Base-by-base conservation (phyloP, 805 yeast species). In the Candida pseudofarinosa region DNA sequence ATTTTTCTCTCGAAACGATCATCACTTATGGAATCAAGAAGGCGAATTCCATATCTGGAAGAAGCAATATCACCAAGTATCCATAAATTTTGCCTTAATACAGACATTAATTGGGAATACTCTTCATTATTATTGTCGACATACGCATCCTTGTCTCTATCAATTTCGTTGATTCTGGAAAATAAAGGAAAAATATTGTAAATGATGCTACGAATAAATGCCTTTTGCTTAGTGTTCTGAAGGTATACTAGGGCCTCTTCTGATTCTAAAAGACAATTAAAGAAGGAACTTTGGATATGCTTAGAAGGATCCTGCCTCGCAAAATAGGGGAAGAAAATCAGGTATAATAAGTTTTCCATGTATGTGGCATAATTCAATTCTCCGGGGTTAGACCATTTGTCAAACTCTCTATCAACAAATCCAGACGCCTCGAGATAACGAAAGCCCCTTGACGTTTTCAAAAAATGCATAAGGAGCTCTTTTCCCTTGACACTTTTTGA, bases 51-150 rank as follows among this genome's bases (percentile, higher is more conserved):
- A 40, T 74, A 65, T 7, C 76, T 75, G 1, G 88, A 77, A 0
- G 89, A 77, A 1, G 90, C 90, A 23, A 90, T 80, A 53, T 83
- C 81, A 0, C 97, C 97, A 28, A 88, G 71, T 1, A 95, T 82
- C 97, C 97, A 91, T 30, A 91, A 53, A 28, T 84, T 78, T 8
- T 90, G 86, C 55, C 87, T 88, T 19, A 91, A 60, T 3, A 14
- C 26, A 14, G 16, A 20, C 2, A 37, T 14, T 20, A 37, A 26
- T 12, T 23, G 19, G 15, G 12, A 8, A n/a, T 23, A 28, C 19
- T 37, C 39, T 16, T 14, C 33, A 20, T 20, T 16, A 3, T 37
- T 30, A 12, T 17, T 28, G 16, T 20, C 38, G 13, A 19, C 19
- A 4, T 26, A 17, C 4, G 26, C 20, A n/a, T 19, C 16, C 12